phyloP scores from a whole-genome alignment of 768 basidiomycete species.

The Mycena polygramma region DNA sequence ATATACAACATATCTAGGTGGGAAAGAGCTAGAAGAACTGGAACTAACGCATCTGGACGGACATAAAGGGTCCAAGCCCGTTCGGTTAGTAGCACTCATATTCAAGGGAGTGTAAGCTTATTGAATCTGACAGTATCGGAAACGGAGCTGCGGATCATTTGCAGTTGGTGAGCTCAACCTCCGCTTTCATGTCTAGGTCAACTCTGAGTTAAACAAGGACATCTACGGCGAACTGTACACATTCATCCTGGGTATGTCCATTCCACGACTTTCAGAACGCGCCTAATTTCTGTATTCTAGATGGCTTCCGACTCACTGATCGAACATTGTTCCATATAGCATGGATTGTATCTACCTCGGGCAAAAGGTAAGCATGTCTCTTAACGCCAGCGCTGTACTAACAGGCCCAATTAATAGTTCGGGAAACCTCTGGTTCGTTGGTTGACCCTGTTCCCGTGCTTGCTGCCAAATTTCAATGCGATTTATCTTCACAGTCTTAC shows the following conservation, averaged over 20 bases:
- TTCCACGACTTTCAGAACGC: not conserved
- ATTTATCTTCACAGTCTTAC: constrained; percentile 53
- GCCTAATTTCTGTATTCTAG: too few species aligned
- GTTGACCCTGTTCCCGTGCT: constrained; percentile 13
- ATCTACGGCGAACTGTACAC: constrained; percentile 94
- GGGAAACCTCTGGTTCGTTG: constrained; percentile 79
- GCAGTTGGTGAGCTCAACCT: constrained; percentile 70
- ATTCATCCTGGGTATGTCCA: not conserved
- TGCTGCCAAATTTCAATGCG: not conserved
- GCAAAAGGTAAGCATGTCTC: constrained; percentile 74
- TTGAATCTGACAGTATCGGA: constrained; percentile 70
- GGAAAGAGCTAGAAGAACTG: constrained; percentile 85
- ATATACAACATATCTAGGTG: constrained; percentile 52
- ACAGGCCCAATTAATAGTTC: constrained; percentile 63
- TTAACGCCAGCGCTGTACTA: not conserved
- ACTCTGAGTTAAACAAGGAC: constrained; percentile 65
- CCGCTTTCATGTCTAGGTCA: not conserved
- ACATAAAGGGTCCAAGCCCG: constrained; percentile 87
- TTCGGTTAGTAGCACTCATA: constrained; percentile 57
- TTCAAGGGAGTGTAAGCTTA: not conserved
- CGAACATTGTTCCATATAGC: constrained; percentile 48
- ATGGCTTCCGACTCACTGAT: too few species aligned
- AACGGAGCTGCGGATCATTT: constrained; percentile 97
- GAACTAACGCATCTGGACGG: constrained; percentile 91
- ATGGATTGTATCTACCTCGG: constrained; percentile 98